Percentiles rank a stretch among this genome's conserved stretches.
Evolutionary conservation across 345 rosid genomes (phyloP).

Genomic region (Brassica juncea): DNA sequence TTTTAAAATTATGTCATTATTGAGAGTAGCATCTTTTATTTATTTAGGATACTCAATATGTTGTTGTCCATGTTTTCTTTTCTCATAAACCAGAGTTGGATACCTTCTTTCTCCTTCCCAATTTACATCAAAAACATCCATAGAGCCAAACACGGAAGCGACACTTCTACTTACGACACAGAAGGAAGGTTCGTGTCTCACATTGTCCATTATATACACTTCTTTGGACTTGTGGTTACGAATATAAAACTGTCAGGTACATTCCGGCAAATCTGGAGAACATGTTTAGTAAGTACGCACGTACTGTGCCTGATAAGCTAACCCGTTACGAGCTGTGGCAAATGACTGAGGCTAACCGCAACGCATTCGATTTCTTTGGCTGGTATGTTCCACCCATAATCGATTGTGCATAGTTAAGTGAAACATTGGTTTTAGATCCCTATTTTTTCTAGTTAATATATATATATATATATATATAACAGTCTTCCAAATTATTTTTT

Average conservation of each 20-base stretch:
- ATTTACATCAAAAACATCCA: slow-evolving; percentile 57
- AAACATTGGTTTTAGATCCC: no score
- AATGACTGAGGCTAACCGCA: slow-evolving; percentile 57
- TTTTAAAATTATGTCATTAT: neutral
- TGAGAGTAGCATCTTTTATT: neutral
- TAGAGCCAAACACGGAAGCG: slow-evolving; percentile 70
- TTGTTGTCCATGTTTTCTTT: neutral
- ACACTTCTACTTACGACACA: slow-evolving; percentile 57
- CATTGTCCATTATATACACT: neutral
- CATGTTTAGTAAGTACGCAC: slow-evolving; percentile 66
- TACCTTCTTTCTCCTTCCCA: slow-evolving; percentile 55
- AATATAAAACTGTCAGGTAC: slow-evolving; percentile 36
- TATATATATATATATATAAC: no score
- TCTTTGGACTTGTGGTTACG: neutral
- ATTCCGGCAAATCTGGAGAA: slow-evolving; percentile 61
- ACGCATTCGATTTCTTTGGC: slow-evolving; percentile 57
- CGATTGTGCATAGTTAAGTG: no score
- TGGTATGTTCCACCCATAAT: slow-evolving; percentile 32
- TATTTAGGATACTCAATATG: neutral
- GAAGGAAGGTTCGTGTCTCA: slow-evolving; percentile 55
- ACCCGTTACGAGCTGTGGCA: slow-evolving; percentile 54
- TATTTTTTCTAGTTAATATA: no score
- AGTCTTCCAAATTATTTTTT: no score
- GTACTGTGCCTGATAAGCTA: slow-evolving; percentile 57
- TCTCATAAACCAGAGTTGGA: slow-evolving; percentile 47